Conservation (phyloP, 2,329 filamentous ascomycete species). For the Microdochium paspali region DNA sequence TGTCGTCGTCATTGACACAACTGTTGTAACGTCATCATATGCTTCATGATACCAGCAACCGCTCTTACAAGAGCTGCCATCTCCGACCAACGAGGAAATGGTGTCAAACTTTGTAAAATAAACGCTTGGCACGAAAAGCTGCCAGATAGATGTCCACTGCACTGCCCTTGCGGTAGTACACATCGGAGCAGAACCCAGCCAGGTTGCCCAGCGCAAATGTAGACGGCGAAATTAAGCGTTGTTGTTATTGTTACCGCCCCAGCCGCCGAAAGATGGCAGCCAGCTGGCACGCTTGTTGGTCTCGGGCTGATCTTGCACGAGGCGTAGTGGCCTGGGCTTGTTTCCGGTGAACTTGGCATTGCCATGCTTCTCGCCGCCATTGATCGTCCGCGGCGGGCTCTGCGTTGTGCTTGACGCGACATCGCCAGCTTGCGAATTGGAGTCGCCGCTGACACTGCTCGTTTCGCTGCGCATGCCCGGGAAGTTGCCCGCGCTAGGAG, state of each 20-base stretch:
- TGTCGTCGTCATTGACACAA: slow-evolving; percentile 4
- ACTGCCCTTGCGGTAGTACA: no score
- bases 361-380: slow-evolving; percentile 34
- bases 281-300: slow-evolving; percentile 52
- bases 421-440: slow-evolving; percentile 42
- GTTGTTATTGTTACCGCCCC: slow-evolving; percentile 32
- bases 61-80: no score
- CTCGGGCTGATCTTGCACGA: slow-evolving; percentile 71
- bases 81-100: no score
- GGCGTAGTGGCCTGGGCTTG: slow-evolving; percentile 74
- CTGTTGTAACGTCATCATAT: no score
- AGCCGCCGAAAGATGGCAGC: slow-evolving; percentile 28
- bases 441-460: slow-evolving; percentile 59
- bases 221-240: no score
- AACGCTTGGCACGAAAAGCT: no score
- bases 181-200: no score
- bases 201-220: no score
- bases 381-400: slow-evolving; percentile 41
- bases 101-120: no score
- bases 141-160: no score
- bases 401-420: slow-evolving; percentile 35
- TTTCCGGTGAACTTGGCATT: slow-evolving; percentile 53
- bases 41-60: no score
- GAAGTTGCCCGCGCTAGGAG: slow-evolving; percentile 53
- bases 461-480: slow-evolving; percentile 61